A percentile compares a stretch with the other conserved stretches of the same genome.
Evolutionary conservation across 2,329 filamentous ascomycete genomes (phyloP).

Genomic region (Phaeoacremonium minimum): DNA sequence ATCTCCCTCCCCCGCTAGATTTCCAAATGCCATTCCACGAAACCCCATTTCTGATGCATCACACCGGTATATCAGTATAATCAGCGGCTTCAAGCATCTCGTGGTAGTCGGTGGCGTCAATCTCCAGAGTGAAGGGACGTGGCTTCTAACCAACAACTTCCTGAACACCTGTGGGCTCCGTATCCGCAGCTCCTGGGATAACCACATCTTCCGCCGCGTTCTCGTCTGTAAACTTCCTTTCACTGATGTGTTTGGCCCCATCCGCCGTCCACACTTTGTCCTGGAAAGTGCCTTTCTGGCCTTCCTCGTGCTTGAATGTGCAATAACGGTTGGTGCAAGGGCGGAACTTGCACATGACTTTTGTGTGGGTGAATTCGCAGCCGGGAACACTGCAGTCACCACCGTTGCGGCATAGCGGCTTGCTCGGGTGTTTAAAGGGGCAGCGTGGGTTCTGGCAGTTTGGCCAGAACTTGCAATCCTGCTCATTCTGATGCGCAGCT

Average conservation of each 20-base stretch:
- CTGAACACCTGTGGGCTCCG: neutral
- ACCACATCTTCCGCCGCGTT: constrained; percentile 66
- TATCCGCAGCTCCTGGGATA: constrained; percentile 45
- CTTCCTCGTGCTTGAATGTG: constrained; percentile 84
- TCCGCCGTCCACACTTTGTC: constrained; percentile 89
- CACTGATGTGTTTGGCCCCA: constrained; percentile 65
- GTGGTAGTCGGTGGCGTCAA: too few species aligned
- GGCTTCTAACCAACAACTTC: too few species aligned
- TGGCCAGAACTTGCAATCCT: constrained; percentile 87
- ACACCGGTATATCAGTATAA: too few species aligned
- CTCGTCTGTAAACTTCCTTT: constrained; percentile 81
- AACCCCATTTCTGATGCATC: too few species aligned
- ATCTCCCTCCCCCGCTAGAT: too few species aligned
- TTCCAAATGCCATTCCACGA: too few species aligned
- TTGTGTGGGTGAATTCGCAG: constrained; percentile 88
- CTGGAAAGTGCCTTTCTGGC: constrained; percentile 78
- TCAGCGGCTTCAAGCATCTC: too few species aligned
- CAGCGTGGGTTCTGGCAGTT: constrained; percentile 87
- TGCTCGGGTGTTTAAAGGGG: constrained; percentile 81
- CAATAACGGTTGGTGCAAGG: constrained; percentile 89
- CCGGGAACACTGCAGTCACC: constrained; percentile 75
- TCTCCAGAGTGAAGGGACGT: too few species aligned
- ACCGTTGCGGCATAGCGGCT: constrained; percentile 87
- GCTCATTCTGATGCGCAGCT: constrained; percentile 72
- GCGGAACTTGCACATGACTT: constrained; percentile 82